Conservation (phyloP, 371 early-diverging fungal genomes). For the Homolaphlyctis polyrhiza region DNA sequence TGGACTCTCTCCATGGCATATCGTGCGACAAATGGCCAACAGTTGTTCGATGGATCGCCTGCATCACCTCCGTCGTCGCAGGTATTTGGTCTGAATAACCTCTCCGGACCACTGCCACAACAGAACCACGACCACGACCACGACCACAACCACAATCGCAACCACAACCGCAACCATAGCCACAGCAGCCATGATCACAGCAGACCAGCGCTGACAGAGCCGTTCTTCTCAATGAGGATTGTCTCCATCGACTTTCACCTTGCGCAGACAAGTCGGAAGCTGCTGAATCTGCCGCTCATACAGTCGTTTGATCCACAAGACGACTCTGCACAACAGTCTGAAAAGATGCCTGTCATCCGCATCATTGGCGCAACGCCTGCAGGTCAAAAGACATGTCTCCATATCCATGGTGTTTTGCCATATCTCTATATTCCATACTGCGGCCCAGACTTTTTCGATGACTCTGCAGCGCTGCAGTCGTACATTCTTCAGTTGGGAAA, state of each 20-base stretch:
- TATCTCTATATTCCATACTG: slow-evolving; percentile 62
- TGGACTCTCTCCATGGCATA: no score
- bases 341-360: slow-evolving; percentile 69
- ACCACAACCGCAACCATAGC: background rate
- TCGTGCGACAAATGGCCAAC: no score
- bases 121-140: background rate
- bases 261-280: no score
- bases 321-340: no score
- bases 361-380: slow-evolving; percentile 70
- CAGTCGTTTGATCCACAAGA: slow-evolving; percentile 27
- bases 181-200: background rate
- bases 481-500: slow-evolving; percentile 60
- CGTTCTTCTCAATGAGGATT: no score
- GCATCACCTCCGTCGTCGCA: background rate
- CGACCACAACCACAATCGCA: background rate
- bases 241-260: no score
- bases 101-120: background rate
- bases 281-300: no score
- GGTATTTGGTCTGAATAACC: background rate
- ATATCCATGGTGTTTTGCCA: slow-evolving; percentile 71
- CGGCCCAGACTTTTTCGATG: slow-evolving; percentile 22
- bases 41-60: background rate
- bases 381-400: slow-evolving; percentile 73
- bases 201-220: no score
- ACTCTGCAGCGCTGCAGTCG: slow-evolving; percentile 3